Percentiles rank a stretch among this genome's conserved stretches.
These are phyloP conservation scores for Syzygium malaccense DNA, from an alignment of 441 rosid species.

Conservation along the genomic window DNA sequence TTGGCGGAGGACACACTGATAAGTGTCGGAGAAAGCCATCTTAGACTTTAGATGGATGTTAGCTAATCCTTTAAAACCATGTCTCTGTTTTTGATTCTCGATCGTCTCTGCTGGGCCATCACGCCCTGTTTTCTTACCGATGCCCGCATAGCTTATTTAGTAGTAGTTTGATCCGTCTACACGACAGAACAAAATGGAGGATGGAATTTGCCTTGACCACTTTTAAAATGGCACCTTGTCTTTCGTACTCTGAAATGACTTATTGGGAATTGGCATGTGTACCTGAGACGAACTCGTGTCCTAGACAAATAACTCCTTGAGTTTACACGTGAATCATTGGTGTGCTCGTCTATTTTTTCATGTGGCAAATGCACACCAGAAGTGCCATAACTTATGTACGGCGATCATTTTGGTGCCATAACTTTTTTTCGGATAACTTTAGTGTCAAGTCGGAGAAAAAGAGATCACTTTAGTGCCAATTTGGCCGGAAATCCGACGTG, in stretches of 20 bases:
- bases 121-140: not conserved
- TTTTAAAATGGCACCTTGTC: not conserved
- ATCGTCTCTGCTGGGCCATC: not conserved
- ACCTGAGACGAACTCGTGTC: not conserved
- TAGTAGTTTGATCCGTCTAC: not conserved
- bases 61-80: not conserved
- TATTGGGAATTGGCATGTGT: not conserved
- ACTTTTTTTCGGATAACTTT: too few species aligned
- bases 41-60: not conserved
- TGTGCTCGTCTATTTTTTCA: not conserved
- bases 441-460: too few species aligned
- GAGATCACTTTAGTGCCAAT: too few species aligned
- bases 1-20: not conserved
- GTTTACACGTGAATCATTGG: not conserved
- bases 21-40: not conserved
- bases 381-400: too few species aligned
- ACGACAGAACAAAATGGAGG: not conserved
- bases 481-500: too few species aligned
- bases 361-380: too few species aligned
- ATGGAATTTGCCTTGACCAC: not conserved
- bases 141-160: not conserved
- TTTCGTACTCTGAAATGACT: not conserved
- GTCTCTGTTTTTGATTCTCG: not conserved
- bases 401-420: too few species aligned
- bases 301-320: not conserved